Percentiles rank a stretch among this genome's conserved stretches.
These are phyloP conservation scores for Barbarea vulgaris DNA, from an alignment of 345 rosid species.

Conservation along the genomic window DNA sequence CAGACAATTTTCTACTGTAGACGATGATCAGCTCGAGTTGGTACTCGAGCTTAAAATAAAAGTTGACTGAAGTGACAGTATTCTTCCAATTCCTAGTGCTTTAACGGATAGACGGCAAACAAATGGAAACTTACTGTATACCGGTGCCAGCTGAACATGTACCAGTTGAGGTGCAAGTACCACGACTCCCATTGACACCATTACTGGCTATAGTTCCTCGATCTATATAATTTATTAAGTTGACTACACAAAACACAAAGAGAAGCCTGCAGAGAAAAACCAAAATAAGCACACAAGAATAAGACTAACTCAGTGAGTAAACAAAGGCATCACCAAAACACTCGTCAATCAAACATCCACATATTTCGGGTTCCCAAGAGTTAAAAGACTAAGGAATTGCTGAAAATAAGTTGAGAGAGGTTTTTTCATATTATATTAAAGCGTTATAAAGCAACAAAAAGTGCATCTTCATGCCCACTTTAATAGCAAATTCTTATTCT, in stretches of 20 bases:
- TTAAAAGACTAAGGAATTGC: not conserved
- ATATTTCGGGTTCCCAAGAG: not conserved
- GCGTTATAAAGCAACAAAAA: not conserved
- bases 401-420: not conserved
- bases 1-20: no score
- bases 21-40: not conserved
- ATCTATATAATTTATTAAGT: constrained; percentile 81
- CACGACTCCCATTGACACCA: constrained; percentile 85
- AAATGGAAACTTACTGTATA: constrained; percentile 77
- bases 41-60: not conserved
- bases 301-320: not conserved
- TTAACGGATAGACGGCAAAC: not conserved
- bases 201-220: constrained; percentile 97
- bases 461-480: not conserved
- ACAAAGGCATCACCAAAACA: not conserved
- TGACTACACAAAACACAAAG: constrained; percentile 75
- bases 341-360: not conserved
- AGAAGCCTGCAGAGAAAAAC: constrained; percentile 67
- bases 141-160: constrained; percentile 81
- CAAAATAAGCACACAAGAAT: not conserved
- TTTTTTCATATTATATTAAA: not conserved
- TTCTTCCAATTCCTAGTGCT: no score
- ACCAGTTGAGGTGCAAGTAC: constrained; percentile 63
- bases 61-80: not conserved
- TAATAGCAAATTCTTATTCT: not conserved